These are phyloP conservation scores for Monilinia fructigena DNA, from an alignment of 2,329 filamentous ascomycete species.

Conservation along the genomic window DNA sequence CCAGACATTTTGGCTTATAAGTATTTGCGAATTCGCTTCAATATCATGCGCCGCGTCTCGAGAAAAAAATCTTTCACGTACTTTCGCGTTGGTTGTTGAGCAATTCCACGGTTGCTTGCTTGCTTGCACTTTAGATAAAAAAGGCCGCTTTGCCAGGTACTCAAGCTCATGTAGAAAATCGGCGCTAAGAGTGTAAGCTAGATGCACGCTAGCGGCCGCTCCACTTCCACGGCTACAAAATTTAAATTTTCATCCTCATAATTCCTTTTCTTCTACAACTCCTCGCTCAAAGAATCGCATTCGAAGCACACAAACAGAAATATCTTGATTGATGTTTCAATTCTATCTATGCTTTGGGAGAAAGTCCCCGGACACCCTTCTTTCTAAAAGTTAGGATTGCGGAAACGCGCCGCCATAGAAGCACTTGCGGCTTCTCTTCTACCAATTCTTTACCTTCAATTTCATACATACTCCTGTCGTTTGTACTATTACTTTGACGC, in stretches of 20 bases:
- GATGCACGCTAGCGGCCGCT: conserved; percentile 19
- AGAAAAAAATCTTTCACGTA: conserved; percentile 15
- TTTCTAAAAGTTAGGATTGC: conserved; percentile 53
- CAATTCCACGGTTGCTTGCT: conserved; percentile 17
- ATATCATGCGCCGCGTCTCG: conserved; percentile 5
- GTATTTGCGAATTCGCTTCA: conserved; percentile 1
- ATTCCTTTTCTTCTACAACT: conserved; percentile 50
- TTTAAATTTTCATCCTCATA: neutral
- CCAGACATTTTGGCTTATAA: conserved; percentile 55
- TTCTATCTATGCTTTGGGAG: conserved; percentile 79
- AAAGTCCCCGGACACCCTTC: conserved; percentile 98
- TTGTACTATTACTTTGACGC: conserved; percentile 38
- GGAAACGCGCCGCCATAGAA: conserved; percentile 99
- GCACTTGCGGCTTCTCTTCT: conserved; percentile 83
- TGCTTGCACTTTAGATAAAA: conserved; percentile 14
- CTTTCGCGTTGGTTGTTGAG: conserved; percentile 5
- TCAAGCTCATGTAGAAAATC: conserved; percentile 14
- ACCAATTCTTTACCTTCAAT: conserved; percentile 50
- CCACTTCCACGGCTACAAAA: conserved; percentile 20
- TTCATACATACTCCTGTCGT: conserved; percentile 41
- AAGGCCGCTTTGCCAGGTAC: conserved; percentile 12
- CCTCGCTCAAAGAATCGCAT: conserved; percentile 99
- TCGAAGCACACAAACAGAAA: conserved; percentile 96
- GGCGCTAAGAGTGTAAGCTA: conserved; percentile 4
- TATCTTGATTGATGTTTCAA: conserved; percentile 42